Conservation (phyloP, 1,139 yeast species). For the Lodderomyces theae region DNA sequence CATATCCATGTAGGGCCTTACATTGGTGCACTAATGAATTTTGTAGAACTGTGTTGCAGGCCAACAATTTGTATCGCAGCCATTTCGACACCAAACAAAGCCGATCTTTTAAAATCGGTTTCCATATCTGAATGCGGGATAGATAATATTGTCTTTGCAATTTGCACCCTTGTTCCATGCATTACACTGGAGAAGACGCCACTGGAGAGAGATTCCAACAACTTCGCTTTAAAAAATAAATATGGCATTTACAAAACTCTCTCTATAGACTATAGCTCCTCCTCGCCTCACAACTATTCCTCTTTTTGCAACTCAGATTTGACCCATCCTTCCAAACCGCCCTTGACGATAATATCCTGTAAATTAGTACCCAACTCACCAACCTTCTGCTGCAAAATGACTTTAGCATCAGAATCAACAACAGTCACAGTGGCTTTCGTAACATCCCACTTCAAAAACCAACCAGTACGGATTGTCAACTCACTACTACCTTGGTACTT, state of each 20-base stretch:
- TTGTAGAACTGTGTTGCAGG: too few species aligned
- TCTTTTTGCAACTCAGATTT: constrained; percentile 57
- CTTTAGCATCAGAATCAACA: constrained; percentile 61
- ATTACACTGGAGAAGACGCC: too few species aligned
- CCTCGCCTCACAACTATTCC: not conserved
- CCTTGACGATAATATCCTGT: constrained; percentile 94
- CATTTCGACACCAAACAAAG: too few species aligned
- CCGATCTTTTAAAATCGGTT: too few species aligned
- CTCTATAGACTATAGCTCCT: not conserved
- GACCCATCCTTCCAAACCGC: constrained; percentile 99
- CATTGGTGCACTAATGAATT: too few species aligned
- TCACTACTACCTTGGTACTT: constrained; percentile 58
- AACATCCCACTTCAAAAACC: constrained; percentile 92
- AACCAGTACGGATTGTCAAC: constrained; percentile 90
- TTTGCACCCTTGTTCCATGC: too few species aligned
- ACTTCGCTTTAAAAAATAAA: not conserved
- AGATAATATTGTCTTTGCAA: too few species aligned
- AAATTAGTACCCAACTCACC: constrained; percentile 94
- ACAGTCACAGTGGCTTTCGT: constrained; percentile 78
- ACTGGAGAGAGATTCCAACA: too few species aligned
- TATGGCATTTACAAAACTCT: not conserved
- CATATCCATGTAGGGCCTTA: too few species aligned
- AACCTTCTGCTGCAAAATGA: constrained; percentile 77
- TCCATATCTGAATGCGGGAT: too few species aligned
- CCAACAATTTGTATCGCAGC: too few species aligned